Percentiles rank a stretch among this genome's conserved stretches.
Evolutionary conservation across 1,284 basidiomycete species (phyloP).

Genomic region (Leccinum holopus): DNA sequence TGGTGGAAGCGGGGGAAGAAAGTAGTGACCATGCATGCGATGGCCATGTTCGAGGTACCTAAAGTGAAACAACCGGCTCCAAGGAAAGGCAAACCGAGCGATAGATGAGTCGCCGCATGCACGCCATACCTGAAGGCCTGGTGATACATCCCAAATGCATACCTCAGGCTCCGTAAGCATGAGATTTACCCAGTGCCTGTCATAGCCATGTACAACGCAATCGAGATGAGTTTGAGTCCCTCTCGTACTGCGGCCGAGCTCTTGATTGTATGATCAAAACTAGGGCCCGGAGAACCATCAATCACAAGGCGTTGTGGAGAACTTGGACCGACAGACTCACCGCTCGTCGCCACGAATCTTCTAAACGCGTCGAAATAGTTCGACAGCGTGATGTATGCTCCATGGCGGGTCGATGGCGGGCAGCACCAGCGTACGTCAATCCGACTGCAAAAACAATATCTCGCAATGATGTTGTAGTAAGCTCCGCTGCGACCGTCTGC

Average conservation of each 20-base stretch:
- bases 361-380: constrained; percentile 80
- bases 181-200: constrained; percentile 95
- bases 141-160: constrained; percentile 89
- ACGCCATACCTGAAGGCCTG: constrained; percentile 83
- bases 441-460: constrained; percentile 88
- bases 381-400: constrained; percentile 83
- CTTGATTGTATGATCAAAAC: constrained; percentile 84
- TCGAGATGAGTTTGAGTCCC: constrained; percentile 83
- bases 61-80: constrained; percentile 93
- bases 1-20: constrained; percentile 87
- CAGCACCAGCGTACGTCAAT: constrained; percentile 92
- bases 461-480: constrained; percentile 87
- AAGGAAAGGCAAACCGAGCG: constrained; percentile 90
- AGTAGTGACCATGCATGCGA: constrained; percentile 86
- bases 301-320: background rate
- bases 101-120: constrained; percentile 90
- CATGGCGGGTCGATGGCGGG: constrained; percentile 52
- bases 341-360: constrained; percentile 59
- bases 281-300: constrained; percentile 47
- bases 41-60: constrained; percentile 87
- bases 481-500: constrained; percentile 18
- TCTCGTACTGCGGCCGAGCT: constrained; percentile 79
- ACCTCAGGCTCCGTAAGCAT: constrained; percentile 83
- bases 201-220: constrained; percentile 90
- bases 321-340: constrained; percentile 40